Evolutionary conservation across 768 basidiomycete species (phyloP).

Genomic region (Fistulinella prunicolor): DNA sequence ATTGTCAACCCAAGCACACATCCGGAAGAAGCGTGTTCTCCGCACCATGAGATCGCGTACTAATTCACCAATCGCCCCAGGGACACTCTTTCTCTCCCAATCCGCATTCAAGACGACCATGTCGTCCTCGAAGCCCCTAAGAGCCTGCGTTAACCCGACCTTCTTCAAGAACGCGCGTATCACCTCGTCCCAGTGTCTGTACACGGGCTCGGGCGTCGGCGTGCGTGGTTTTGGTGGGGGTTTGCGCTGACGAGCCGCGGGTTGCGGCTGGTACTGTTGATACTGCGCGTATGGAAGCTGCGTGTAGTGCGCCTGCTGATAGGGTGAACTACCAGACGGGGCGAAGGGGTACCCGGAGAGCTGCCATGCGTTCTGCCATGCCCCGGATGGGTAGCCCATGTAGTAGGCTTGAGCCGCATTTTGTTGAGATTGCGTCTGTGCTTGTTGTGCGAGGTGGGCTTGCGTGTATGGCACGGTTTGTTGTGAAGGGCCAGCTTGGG

Average conservation of each 20-base stretch:
- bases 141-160: constrained; percentile 55
- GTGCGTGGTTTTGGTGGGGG: constrained; percentile 26
- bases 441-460: constrained; percentile 15
- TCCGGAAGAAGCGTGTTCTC: constrained; percentile 2
- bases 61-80: constrained; percentile 52
- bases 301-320: constrained; percentile 34
- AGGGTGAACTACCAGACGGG: constrained; percentile 28
- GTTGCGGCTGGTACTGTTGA: constrained; percentile 31
- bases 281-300: constrained; percentile 36
- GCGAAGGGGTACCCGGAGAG: constrained; percentile 33
- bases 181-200: constrained; percentile 60
- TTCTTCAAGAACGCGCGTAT: constrained; percentile 52
- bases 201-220: constrained; percentile 42
- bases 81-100: constrained; percentile 60
- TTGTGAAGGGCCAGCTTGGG: constrained; percentile 17
- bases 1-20: neutral
- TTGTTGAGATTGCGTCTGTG: constrained; percentile 24
- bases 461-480: constrained; percentile 21
- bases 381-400: constrained; percentile 33
- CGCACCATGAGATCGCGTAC: constrained; percentile 50
- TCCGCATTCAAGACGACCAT: constrained; percentile 65
- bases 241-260: constrained; percentile 29
- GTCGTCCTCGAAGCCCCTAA: constrained; percentile 66
- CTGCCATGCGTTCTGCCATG: constrained; percentile 35
- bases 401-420: constrained; percentile 31